These are phyloP conservation scores for Candida anutae DNA, from an alignment of 1,139 yeast species.

Conservation along the genomic window DNA sequence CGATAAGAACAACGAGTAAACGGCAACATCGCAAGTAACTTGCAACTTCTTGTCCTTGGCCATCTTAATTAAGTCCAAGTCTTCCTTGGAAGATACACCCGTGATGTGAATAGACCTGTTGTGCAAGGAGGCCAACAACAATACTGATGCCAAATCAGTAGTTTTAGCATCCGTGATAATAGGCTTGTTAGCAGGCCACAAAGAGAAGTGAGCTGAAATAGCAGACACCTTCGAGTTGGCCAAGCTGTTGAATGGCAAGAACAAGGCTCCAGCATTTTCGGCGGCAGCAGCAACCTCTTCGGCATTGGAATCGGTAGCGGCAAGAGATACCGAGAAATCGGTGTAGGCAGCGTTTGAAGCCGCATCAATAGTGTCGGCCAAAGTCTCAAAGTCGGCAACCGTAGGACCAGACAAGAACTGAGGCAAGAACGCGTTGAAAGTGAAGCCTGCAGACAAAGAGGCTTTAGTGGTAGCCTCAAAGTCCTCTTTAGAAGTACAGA, in stretches of 20 bases:
- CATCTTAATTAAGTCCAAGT: conserved; percentile 74
- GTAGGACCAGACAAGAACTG: conserved; percentile 56
- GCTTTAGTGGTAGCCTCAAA: conserved; percentile 63
- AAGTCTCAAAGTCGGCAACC: conserved; percentile 56
- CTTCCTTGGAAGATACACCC: conserved; percentile 75
- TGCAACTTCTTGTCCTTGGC: conserved; percentile 75
- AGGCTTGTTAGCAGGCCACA: conserved; percentile 82
- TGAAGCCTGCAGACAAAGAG: conserved; percentile 81
- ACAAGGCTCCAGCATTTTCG: conserved; percentile 67
- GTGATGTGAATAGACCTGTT: conserved; percentile 83
- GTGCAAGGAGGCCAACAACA: conserved; percentile 85
- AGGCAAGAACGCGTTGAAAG: conserved; percentile 78
- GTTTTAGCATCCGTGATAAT: conserved; percentile 89
- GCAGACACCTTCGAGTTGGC: conserved; percentile 63
- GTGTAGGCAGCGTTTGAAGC: conserved; percentile 61
- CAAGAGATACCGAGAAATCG: conserved; percentile 76
- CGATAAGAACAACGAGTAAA: conserved; percentile 70
- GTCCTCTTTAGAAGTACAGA: conserved; percentile 61
- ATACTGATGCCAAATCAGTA: conserved; percentile 84
- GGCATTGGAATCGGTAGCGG: conserved; percentile 70
- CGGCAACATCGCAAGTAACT: conserved; percentile 88
- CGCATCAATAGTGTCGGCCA: conserved; percentile 54
- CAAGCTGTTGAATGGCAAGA: conserved; percentile 73
- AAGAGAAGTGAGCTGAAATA: conserved; percentile 69
- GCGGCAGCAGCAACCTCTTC: conserved; percentile 56